These are phyloP conservation scores for Gossypium davidsonii DNA, from an alignment of 441 rosid species.

Conservation along the genomic window DNA sequence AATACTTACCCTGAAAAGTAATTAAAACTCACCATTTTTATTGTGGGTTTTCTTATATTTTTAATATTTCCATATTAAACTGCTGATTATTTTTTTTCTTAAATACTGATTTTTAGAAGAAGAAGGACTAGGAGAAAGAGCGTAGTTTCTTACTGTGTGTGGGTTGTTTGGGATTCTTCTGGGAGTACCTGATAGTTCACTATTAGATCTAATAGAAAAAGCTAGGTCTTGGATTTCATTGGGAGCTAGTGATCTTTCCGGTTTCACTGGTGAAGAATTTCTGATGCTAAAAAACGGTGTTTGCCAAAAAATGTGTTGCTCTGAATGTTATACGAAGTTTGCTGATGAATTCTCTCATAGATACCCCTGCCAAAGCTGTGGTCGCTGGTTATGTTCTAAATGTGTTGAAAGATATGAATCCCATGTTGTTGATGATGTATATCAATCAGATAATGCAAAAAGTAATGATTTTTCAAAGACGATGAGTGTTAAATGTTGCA, in stretches of 20 bases:
- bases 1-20: slow-evolving; percentile 23
- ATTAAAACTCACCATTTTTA: slow-evolving; percentile 48
- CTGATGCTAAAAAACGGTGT: slow-evolving; percentile 37
- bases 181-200: slow-evolving; percentile 72
- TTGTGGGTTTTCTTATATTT: slow-evolving; percentile 36
- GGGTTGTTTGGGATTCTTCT: slow-evolving; percentile 42
- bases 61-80: slow-evolving; percentile 9
- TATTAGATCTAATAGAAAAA: slow-evolving; percentile 62
- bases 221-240: slow-evolving; percentile 70
- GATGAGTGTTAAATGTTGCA: slow-evolving; percentile 39
- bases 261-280: slow-evolving; percentile 29
- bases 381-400: slow-evolving; percentile 44
- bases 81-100: slow-evolving; percentile 19
- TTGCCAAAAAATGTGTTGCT: slow-evolving; percentile 32
- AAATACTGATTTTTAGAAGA: slow-evolving; percentile 12
- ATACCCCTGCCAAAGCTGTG: slow-evolving; percentile 56
- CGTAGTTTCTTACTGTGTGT: slow-evolving; percentile 9
- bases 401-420: slow-evolving; percentile 31
- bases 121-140: slow-evolving; percentile 12
- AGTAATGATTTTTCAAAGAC: slow-evolving; percentile 17
- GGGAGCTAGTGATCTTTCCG: slow-evolving; percentile 48
- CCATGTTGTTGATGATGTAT: slow-evolving; percentile 12
- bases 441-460: slow-evolving; percentile 20
- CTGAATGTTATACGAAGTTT: slow-evolving; percentile 39
- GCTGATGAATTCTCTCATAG: slow-evolving; percentile 25